Evolutionary conservation across 108 stramenopile species (phyloP).

Genomic region (Aureococcus anophagefferens): DNA sequence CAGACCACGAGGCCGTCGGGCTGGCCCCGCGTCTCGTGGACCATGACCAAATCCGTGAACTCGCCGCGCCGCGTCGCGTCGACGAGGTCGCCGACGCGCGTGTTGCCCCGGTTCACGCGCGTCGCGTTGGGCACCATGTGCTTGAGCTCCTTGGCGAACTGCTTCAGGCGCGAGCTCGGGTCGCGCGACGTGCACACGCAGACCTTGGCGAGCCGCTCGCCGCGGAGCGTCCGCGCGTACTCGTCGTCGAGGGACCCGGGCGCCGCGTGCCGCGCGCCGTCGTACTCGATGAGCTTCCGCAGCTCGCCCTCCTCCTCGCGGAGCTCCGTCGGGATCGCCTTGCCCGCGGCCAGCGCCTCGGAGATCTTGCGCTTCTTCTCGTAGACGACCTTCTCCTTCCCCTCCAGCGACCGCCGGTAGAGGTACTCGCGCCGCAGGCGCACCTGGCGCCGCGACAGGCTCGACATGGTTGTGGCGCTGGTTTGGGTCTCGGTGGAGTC

Average conservation of each 20-base stretch:
- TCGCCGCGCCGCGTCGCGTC: slow-evolving; percentile 73
- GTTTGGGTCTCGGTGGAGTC: too few relatives aligned
- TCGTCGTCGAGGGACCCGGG: slow-evolving; percentile 75
- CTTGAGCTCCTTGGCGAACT: slow-evolving; percentile 96
- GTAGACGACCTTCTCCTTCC: slow-evolving; percentile 59
- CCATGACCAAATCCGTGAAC: slow-evolving; percentile 90
- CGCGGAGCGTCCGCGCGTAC: slow-evolving; percentile 64
- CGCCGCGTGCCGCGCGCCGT: slow-evolving; percentile 12
- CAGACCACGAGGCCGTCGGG: slow-evolving; percentile 94
- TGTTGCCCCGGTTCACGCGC: slow-evolving; percentile 86
- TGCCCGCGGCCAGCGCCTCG: slow-evolving; percentile 72
- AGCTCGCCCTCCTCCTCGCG: slow-evolving; percentile 65
- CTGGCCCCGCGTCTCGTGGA: slow-evolving; percentile 96
- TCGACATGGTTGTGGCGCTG: slow-evolving; percentile 10
- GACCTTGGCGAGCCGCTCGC: slow-evolving; percentile 30
- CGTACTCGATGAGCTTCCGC: slow-evolving; percentile 60
- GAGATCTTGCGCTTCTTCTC: slow-evolving; percentile 79
- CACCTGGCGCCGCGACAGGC: slow-evolving; percentile 70
- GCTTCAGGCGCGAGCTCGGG: slow-evolving; percentile 81
- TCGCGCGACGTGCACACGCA: slow-evolving; percentile 94
- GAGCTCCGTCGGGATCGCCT: slow-evolving; percentile 82
- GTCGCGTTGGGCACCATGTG: slow-evolving; percentile 86
- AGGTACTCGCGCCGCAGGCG: slow-evolving; percentile 95
- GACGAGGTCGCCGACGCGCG: slow-evolving; percentile 81
- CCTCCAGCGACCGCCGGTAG: slow-evolving; percentile 79